Base-by-base conservation (phyloP, 108 stramenopile species). In the Stephanodiscus minutulus region DNA sequence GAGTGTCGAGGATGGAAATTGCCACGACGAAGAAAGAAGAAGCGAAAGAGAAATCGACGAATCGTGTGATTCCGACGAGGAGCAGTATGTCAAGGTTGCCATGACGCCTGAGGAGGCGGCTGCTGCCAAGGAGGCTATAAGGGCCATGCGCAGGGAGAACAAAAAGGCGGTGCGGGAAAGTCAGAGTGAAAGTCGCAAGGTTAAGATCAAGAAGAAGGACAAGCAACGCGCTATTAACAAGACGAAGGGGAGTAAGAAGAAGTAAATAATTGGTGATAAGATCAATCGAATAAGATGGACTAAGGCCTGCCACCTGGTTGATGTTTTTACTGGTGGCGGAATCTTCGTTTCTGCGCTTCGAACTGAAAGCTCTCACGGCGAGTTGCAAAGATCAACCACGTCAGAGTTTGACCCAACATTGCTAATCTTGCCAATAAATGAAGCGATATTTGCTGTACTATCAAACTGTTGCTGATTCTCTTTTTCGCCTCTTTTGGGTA, bases 181-280 rank as follows among this genome's bases (percentile, higher is more conserved):
- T 27, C 79, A 86, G 37, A 81, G 83, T 8, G 90, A 92, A 70
- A 89, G 89, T 31, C 77, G 95, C n/a, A 63, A 73, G 72, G 88
- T 75, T 4, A 96, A 96, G 64, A 85, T 96, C 31, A 96, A 96
- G 75, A 96, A 96, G 78, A 94, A 96, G 68, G 91, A 94, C 65
- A 96, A 96, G 72, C 87, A 88, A 62, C 74, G 86, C 46, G 88
- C 92, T 20, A 93, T 96, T 58, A 91, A 15, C 43, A 44, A 44
- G 43, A 44, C 43, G 43, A 44, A 44, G 43, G 43, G 43, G 43
- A 44, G 43, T 15, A 44, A 44, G 15, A 44, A 44, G 43, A 44
- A 44, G 13, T 44, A 15, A 44, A 0, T 44, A 15, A 15, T 13
- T 44, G 13, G 43, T 11, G 31, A 33, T 33, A 5, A 33, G 31